These are phyloP conservation scores for Naganishia friedmannii DNA, from an alignment of 768 basidiomycete species.

Conservation along the genomic window DNA sequence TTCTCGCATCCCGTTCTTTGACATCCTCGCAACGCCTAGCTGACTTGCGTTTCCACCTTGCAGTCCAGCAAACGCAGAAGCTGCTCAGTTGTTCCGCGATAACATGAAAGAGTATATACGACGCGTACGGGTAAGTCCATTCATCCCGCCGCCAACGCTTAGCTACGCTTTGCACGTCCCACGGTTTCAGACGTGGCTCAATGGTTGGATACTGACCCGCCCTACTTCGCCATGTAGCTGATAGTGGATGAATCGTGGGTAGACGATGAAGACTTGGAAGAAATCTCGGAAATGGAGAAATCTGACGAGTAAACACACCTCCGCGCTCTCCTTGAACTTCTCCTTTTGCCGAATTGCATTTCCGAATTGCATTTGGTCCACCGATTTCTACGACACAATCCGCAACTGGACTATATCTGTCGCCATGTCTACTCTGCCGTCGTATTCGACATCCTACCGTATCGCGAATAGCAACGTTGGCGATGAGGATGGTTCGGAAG, in stretches of 20 bases:
- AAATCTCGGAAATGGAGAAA: constrained; percentile 30
- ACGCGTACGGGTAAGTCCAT: constrained; percentile 66
- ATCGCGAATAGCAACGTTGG: too few relatives aligned
- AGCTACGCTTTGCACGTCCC: background rate
- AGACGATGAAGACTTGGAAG: constrained; percentile 55
- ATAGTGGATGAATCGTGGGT: constrained; percentile 96
- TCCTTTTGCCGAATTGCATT: too few relatives aligned
- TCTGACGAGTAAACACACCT: constrained; percentile 7
- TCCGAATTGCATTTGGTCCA: too few relatives aligned
- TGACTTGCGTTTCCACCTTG: background rate
- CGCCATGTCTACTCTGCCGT: too few relatives aligned
- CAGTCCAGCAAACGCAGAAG: constrained; percentile 96
- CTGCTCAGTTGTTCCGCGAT: constrained; percentile 91
- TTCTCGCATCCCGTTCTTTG: too few relatives aligned
- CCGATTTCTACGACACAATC: too few relatives aligned
- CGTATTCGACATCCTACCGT: too few relatives aligned
- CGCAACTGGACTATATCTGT: too few relatives aligned
- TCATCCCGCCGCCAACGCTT: background rate
- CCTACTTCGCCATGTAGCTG: constrained; percentile 46
- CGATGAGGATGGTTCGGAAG: too few relatives aligned
- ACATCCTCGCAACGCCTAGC: background rate
- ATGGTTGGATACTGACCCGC: background rate
- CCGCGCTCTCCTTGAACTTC: too few relatives aligned
- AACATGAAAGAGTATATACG: constrained; percentile 98
- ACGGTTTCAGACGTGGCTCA: too few relatives aligned